These are phyloP conservation scores for Jatropha multifida DNA, from an alignment of 441 rosid species.

Conservation along the genomic window DNA sequence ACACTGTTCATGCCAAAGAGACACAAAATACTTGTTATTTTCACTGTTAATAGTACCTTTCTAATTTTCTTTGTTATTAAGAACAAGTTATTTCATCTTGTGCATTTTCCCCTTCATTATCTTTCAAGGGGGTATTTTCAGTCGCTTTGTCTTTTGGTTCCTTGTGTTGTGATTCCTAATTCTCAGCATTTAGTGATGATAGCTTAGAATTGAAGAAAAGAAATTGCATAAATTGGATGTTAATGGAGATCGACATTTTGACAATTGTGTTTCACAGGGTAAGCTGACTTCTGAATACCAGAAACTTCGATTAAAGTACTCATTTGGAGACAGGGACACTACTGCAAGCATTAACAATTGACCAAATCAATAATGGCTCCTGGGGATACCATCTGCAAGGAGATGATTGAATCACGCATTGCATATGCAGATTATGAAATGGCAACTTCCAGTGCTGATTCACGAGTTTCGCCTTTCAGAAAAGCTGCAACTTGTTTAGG, in stretches of 20 bases:
- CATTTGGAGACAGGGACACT: neutral
- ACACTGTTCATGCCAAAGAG: neutral
- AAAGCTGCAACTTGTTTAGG: slow-evolving; percentile 40
- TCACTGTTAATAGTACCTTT: neutral
- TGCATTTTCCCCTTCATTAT: neutral
- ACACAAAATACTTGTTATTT: neutral
- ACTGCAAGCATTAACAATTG: slow-evolving; percentile 14
- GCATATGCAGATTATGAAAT: slow-evolving; percentile 45
- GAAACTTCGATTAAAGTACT: neutral
- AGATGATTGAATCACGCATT: slow-evolving; percentile 47
- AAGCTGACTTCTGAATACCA: slow-evolving; percentile 2
- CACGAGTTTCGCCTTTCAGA: slow-evolving; percentile 42
- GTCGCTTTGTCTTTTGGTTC: neutral
- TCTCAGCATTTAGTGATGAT: neutral
- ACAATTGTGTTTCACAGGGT: slow-evolving; percentile 17
- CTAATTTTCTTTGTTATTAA: neutral
- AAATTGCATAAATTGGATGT: too few relatives aligned
- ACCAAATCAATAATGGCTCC: slow-evolving; percentile 46
- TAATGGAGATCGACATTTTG: neutral
- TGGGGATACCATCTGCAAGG: slow-evolving; percentile 55
- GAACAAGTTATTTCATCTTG: neutral
- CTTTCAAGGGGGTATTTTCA: neutral
- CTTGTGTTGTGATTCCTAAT: neutral
- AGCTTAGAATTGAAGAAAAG: neutral
- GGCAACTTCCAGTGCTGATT: slow-evolving; percentile 44